A percentile compares a stretch with the other conserved stretches of the same genome.
Conservation (phyloP, 2,329 filamentous ascomycete genomes). For the Zymoseptoria crescenta region DNA sequence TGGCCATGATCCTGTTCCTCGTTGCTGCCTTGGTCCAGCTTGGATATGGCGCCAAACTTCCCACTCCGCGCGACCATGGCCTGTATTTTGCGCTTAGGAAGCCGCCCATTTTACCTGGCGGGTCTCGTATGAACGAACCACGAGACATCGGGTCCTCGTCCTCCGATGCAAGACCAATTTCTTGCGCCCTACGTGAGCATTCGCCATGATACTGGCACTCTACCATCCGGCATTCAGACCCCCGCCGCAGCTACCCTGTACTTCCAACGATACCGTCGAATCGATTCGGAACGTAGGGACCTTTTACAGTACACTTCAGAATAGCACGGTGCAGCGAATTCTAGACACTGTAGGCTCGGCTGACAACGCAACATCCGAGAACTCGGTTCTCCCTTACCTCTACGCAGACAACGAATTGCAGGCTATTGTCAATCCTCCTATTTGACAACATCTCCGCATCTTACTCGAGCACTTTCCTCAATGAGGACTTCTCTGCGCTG, state of each 20-base stretch:
- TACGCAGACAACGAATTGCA: slow-evolving; percentile 43
- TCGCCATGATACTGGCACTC: no score
- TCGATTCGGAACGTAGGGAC: slow-evolving; percentile 60
- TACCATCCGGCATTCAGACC: slow-evolving; percentile 54
- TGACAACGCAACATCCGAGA: slow-evolving; percentile 48
- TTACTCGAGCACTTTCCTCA: slow-evolving; percentile 65
- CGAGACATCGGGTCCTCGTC: no score
- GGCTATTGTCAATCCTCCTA: slow-evolving; percentile 37
- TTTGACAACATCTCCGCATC: slow-evolving; percentile 51
- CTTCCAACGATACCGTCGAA: slow-evolving; percentile 63
- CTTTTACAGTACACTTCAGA: slow-evolving; percentile 49
- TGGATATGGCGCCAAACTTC: no score
- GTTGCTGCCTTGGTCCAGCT: no score
- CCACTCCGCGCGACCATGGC: no score
- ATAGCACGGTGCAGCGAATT: slow-evolving; percentile 56
- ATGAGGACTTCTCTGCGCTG: slow-evolving; percentile 64
- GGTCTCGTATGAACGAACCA: no score
- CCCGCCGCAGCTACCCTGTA: slow-evolving; percentile 66
- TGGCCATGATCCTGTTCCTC: no score
- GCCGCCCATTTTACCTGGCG: no score
- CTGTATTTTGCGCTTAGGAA: no score
- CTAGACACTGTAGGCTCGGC: slow-evolving; percentile 50
- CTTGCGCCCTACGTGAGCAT: no score
- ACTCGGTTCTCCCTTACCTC: slow-evolving; percentile 56
- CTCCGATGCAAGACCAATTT: no score